phyloP scores from a whole-genome alignment of 352 stramenopile species.

The Pythium pyrilobum region DNA sequence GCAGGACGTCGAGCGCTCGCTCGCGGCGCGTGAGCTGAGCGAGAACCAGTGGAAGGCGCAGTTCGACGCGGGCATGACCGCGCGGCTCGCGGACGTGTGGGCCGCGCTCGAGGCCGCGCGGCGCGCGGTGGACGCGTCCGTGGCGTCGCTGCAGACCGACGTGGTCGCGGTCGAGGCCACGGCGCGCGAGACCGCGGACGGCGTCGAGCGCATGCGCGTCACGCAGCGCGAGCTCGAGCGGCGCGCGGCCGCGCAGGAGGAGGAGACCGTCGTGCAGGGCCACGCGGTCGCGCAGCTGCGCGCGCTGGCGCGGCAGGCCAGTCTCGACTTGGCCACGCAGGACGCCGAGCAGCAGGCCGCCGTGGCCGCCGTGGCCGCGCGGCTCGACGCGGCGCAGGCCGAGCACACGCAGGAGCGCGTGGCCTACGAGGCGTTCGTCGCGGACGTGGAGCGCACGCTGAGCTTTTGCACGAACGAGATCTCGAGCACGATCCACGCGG shows the following conservation, averaged over 20 bases:
- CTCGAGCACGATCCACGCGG: conserved; percentile 14
- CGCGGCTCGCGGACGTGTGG: conserved; percentile 56
- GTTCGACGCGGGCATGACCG: conserved; percentile 40
- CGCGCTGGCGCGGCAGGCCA: conserved; percentile 19
- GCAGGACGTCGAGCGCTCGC: conserved; percentile 27
- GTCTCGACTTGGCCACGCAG: conserved; percentile 20
- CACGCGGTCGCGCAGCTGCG: conserved; percentile 25
- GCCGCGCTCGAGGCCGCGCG: conserved; percentile 31
- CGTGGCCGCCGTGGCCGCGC: conserved; percentile 21
- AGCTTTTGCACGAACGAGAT: conserved; percentile 25
- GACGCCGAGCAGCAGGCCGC: conserved; percentile 22
- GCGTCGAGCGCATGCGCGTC: not conserved
- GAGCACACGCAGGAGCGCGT: conserved; percentile 15
- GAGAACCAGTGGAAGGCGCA: conserved; percentile 58
- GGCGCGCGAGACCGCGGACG: conserved; percentile 22
- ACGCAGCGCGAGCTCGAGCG: conserved; percentile 1
- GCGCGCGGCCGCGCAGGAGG: conserved; percentile 1
- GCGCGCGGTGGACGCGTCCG: conserved; percentile 29
- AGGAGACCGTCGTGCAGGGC: conserved; percentile 17
- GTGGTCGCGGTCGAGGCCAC: conserved; percentile 43
- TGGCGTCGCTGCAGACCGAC: conserved; percentile 38
- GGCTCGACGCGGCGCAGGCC: conserved; percentile 8
- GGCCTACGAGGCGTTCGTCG: conserved; percentile 22
- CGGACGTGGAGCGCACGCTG: conserved; percentile 29
- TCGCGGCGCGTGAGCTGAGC: conserved; percentile 31